Evolutionary conservation across 2,329 filamentous ascomycete genomes (phyloP).

Genomic region (Fusarium compactum): DNA sequence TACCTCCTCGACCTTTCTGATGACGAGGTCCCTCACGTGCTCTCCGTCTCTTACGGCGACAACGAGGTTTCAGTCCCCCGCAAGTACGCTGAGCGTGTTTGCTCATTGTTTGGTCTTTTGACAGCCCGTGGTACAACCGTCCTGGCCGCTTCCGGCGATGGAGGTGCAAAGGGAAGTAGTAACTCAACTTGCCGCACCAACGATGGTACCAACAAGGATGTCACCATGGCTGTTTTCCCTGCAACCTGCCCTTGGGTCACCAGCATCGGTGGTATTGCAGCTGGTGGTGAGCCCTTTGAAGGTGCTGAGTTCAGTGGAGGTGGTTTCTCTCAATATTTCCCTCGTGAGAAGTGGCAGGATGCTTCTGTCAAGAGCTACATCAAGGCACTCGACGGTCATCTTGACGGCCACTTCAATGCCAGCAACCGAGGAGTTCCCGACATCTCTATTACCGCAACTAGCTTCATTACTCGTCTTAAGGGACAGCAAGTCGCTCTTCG

Average conservation of each 20-base stretch:
- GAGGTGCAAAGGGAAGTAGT: constrained; percentile 58
- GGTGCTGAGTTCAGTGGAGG: constrained; percentile 62
- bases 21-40: constrained; percentile 64
- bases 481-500: constrained; percentile 48
- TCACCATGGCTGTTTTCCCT: constrained; percentile 73
- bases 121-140: constrained; percentile 65
- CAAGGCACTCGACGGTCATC: constrained; percentile 53
- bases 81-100: constrained; percentile 65
- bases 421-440: constrained; percentile 64
- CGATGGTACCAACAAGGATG: constrained; percentile 66
- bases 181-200: constrained; percentile 68
- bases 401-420: constrained; percentile 60
- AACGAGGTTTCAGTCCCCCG: constrained; percentile 67
- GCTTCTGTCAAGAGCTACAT: constrained; percentile 57
- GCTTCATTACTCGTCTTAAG: constrained; percentile 59
- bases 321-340: constrained; percentile 66
- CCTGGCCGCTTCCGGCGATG: constrained; percentile 65
- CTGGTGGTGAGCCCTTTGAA: constrained; percentile 52
- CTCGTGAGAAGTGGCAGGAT: constrained; percentile 60
- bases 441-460: constrained; percentile 67
- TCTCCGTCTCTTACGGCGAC: constrained; percentile 70
- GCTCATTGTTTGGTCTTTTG: constrained; percentile 65
- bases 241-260: constrained; percentile 77
- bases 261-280: constrained; percentile 69
- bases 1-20: constrained; percentile 61